Percentiles rank a stretch among this genome's conserved stretches.
These are phyloP conservation scores for Aspergillus amoenus DNA, from an alignment of 2,329 filamentous ascomycete genomes.

Conservation along the genomic window DNA sequence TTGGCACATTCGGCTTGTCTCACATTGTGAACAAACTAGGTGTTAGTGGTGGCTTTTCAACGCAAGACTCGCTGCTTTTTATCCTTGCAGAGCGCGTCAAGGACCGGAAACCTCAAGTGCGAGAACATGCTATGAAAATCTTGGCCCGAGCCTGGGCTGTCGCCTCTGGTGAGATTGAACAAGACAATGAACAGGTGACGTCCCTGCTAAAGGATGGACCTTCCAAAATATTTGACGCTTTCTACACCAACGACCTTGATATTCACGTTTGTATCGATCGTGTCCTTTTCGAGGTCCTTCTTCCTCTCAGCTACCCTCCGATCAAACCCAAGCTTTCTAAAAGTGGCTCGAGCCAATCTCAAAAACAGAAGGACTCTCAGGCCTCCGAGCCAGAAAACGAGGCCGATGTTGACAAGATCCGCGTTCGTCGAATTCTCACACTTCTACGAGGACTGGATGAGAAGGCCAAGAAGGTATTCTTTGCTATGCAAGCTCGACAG, in stretches of 20 bases:
- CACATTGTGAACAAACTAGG: slow-evolving; percentile 82
- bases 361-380: slow-evolving; percentile 49
- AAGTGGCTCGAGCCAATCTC: slow-evolving; percentile 53
- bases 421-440: slow-evolving; percentile 80
- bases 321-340: slow-evolving; percentile 55
- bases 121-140: slow-evolving; percentile 81
- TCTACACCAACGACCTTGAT: slow-evolving; percentile 85
- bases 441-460: slow-evolving; percentile 75
- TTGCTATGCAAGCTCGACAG: slow-evolving; percentile 78
- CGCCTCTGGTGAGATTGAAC: slow-evolving; percentile 79
- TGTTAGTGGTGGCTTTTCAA: slow-evolving; percentile 69
- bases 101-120: slow-evolving; percentile 78
- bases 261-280: slow-evolving; percentile 81
- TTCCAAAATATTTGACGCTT: slow-evolving; percentile 79
- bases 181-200: slow-evolving; percentile 73
- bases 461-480: slow-evolving; percentile 81
- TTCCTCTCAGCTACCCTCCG: slow-evolving; percentile 86
- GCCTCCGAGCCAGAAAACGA: slow-evolving; percentile 38
- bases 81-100: slow-evolving; percentile 85
- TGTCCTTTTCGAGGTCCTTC: slow-evolving; percentile 79
- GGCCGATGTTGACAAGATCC: slow-evolving; percentile 59
- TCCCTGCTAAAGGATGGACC: slow-evolving; percentile 79
- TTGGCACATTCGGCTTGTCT: slow-evolving; percentile 76
- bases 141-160: slow-evolving; percentile 92
- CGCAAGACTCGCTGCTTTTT: slow-evolving; percentile 73